Conservation (phyloP, 371 early-diverging fungal species). For the Mortierella sp. region DNA sequence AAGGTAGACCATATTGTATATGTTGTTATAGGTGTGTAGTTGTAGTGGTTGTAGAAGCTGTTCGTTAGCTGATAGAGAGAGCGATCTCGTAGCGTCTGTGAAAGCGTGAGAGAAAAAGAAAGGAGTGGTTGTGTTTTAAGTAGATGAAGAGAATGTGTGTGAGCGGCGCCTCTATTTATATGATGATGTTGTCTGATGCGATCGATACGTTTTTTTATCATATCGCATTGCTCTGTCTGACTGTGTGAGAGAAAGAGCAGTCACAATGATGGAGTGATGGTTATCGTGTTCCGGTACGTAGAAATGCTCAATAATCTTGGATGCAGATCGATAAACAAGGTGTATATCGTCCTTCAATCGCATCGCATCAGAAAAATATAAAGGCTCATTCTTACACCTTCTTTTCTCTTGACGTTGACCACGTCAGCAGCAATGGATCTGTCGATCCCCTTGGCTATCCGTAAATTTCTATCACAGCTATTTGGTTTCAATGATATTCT, state of each 20-base stretch:
- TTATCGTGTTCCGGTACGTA: background rate
- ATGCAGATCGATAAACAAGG: background rate
- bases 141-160: background rate
- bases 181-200: constrained; percentile 4
- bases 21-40: constrained; percentile 3
- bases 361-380: background rate
- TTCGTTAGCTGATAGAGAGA: background rate
- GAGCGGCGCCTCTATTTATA: background rate
- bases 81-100: background rate
- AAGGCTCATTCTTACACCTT: constrained; percentile 2
- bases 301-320: constrained; percentile 1
- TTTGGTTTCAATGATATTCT: too few species aligned
- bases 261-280: background rate
- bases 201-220: background rate
- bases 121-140: background rate
- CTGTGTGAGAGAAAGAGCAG: background rate
- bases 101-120: background rate
- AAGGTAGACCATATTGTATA: constrained; percentile 74
- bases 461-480: too few species aligned
- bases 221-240: constrained; percentile 4
- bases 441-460: too few species aligned
- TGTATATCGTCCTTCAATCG: background rate
- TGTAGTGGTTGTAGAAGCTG: background rate
- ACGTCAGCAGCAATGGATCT: background rate
- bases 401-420: background rate